These are phyloP conservation scores for Phaseolus lunatus DNA, from an alignment of 306 rosid species.

Conservation along the genomic window DNA sequence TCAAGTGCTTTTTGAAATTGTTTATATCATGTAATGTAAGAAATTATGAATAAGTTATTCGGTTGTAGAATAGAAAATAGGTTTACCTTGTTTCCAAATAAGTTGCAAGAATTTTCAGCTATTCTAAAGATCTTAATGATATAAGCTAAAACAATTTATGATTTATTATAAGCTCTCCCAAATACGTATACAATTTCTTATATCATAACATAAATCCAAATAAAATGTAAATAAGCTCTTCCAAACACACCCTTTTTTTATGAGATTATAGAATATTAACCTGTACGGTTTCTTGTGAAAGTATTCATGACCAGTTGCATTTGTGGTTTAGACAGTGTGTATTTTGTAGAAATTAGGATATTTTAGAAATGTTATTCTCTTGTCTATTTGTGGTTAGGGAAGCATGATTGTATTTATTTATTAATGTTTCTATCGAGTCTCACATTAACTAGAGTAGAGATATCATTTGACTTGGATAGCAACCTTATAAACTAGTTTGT, in stretches of 20 bases:
- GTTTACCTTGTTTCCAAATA: background rate
- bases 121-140: background rate
- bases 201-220: constrained; percentile 3
- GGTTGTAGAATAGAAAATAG: background rate
- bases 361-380: constrained; percentile 36
- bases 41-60: background rate
- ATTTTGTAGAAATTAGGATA: constrained; percentile 27
- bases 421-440: background rate
- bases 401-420: background rate
- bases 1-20: background rate
- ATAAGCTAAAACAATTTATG: background rate
- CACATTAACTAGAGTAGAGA: background rate
- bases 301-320: constrained; percentile 30
- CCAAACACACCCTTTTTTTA: background rate
- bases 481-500: background rate
- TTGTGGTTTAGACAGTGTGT: constrained; percentile 4
- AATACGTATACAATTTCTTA: background rate
- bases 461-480: background rate
- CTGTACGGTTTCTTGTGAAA: constrained; percentile 15
- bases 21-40: background rate
- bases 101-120: background rate
- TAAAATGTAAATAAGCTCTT: background rate
- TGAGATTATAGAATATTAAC: constrained; percentile 8
- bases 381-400: constrained; percentile 20
- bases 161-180: background rate